A percentile compares a stretch with the other conserved stretches of the same genome.
phyloP scores from a whole-genome alignment of 2,329 filamentous ascomycete species.

The Fusarium concolor region DNA sequence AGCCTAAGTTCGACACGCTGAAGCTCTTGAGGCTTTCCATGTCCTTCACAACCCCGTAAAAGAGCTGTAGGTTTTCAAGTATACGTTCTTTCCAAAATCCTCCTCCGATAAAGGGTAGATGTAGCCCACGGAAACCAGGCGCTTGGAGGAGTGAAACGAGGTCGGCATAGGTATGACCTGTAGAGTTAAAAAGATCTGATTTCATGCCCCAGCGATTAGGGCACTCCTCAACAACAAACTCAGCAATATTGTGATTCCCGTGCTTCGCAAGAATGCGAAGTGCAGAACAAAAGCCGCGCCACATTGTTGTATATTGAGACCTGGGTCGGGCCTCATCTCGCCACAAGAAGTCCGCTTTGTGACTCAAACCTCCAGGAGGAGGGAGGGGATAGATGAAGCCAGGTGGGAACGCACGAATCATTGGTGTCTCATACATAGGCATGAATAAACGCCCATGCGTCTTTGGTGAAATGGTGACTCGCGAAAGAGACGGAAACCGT shows the following conservation, averaged over 20 bases:
- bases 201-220: too few relatives aligned
- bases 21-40: neutral
- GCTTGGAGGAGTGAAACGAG: neutral
- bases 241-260: constrained; percentile 41
- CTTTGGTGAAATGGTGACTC: constrained; percentile 55
- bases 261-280: constrained; percentile 42
- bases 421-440: constrained; percentile 56
- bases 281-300: constrained; percentile 49
- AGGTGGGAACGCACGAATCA: constrained; percentile 54
- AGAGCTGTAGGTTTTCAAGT: too few relatives aligned
- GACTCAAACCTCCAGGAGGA: neutral
- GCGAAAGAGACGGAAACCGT: constrained; percentile 51
- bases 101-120: neutral
- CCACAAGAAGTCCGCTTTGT: neutral
- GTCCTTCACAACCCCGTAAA: neutral
- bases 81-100: too few relatives aligned
- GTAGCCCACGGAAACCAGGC: neutral
- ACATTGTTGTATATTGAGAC: constrained; percentile 6
- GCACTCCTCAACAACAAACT: neutral
- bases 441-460: constrained; percentile 52
- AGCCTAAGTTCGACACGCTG: neutral
- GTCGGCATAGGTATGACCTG: neutral
- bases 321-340: neutral
- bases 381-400: constrained; percentile 55
- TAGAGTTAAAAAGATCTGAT: neutral